Conservation (phyloP, 2,329 filamentous ascomycete species). For the Beauveria australis region DNA sequence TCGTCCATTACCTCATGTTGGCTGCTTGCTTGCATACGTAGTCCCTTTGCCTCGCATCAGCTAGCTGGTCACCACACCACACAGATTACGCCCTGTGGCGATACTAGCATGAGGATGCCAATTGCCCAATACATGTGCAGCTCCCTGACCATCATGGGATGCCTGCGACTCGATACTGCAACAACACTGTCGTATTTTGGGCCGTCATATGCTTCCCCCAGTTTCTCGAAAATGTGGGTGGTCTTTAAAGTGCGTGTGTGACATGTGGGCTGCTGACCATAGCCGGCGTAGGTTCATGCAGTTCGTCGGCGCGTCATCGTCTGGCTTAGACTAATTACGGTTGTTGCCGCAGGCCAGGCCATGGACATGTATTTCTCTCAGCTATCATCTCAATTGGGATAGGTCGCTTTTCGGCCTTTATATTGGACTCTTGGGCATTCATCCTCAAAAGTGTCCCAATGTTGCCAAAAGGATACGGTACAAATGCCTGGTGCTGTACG, state of each 20-base stretch:
- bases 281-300: background rate
- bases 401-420: too few species aligned
- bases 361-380: background rate
- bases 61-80: slow-evolving; percentile 6
- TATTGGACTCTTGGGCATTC: background rate
- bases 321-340: background rate
- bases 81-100: background rate
- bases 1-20: background rate
- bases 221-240: slow-evolving; percentile 1
- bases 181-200: background rate
- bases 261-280: slow-evolving; percentile 9
- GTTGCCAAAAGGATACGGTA: background rate
- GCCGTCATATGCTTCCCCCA: slow-evolving; percentile 4
- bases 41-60: slow-evolving; percentile 3
- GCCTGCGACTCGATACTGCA: background rate
- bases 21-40: slow-evolving; percentile 6
- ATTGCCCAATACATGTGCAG: background rate
- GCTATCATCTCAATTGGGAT: background rate
- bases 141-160: background rate
- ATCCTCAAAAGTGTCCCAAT: background rate
- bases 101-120: background rate
- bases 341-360: background rate
- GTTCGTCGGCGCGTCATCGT: slow-evolving; percentile 4
- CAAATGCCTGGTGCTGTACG: background rate
- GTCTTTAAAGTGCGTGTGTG: background rate